phyloP scores from a whole-genome alignment of 108 stramenopile genomes.

The Poteriospumella lacustris region DNA sequence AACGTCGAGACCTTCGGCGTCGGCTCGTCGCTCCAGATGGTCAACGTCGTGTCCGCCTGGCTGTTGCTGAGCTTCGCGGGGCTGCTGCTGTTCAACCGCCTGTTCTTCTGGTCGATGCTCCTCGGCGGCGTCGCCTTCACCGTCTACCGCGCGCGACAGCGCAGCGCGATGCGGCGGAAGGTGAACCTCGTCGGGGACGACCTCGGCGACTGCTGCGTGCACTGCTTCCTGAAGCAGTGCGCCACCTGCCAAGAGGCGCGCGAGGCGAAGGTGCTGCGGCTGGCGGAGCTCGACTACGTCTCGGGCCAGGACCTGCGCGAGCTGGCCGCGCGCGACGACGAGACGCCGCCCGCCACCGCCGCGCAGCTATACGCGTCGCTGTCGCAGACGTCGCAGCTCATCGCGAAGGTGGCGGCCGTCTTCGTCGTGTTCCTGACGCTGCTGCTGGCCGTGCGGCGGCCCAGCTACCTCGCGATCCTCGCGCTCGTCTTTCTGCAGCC shows the following conservation, averaged over 20 bases:
- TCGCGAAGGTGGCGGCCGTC: neutral
- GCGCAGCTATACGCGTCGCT: neutral
- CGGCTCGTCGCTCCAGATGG: neutral
- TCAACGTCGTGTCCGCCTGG: neutral
- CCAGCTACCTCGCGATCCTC: neutral
- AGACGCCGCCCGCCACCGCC: neutral
- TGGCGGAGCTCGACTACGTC: neutral
- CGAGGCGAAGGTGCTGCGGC: neutral
- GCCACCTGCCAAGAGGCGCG: conserved; percentile 3
- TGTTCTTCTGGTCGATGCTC: neutral
- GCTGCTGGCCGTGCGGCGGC: neutral
- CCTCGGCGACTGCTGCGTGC: neutral
- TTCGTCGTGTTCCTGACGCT: neutral
- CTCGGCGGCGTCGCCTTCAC: neutral
- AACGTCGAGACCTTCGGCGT: neutral
- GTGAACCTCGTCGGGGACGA: neutral
- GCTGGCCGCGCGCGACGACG: neutral
- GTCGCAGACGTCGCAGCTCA: neutral
- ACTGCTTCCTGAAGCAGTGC: neutral
- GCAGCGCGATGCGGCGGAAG: neutral
- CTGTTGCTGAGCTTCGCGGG: neutral
- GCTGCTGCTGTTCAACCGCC: neutral
- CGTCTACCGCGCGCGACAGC: neutral
- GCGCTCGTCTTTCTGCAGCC: neutral
- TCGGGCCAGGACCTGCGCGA: neutral